Conservation (phyloP, 202 grass and related monocot species). For the Musa balbisiana region DNA sequence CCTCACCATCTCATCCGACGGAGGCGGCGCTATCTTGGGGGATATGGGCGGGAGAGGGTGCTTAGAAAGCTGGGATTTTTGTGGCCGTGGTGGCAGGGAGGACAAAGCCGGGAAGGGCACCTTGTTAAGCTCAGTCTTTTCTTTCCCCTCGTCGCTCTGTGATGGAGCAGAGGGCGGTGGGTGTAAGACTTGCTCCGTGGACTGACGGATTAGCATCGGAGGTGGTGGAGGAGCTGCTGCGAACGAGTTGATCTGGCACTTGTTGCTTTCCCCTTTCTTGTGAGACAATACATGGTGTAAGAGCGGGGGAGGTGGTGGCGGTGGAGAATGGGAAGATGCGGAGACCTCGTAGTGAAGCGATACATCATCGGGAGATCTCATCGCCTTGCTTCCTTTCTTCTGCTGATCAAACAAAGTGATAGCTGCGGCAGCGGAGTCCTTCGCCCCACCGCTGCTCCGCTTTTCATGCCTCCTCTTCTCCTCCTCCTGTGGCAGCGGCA, state of each 20-base stretch:
- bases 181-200: neutral
- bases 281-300: constrained; percentile 48
- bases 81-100: constrained; percentile 3
- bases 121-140: no score
- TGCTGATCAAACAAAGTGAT: constrained; percentile 68
- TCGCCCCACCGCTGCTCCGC: constrained; percentile 49
- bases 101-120: constrained; percentile 10
- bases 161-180: neutral
- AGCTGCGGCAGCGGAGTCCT: constrained; percentile 59
- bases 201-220: neutral
- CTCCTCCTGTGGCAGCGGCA: neutral
- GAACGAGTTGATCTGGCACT: constrained; percentile 52
- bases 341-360: constrained; percentile 13
- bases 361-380: constrained; percentile 29
- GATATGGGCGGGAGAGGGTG: constrained; percentile 44
- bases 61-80: constrained; percentile 26
- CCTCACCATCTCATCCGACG: no score
- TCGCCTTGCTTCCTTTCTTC: constrained; percentile 64
- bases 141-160: no score
- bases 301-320: constrained; percentile 14
- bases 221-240: constrained; percentile 22
- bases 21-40: constrained; percentile 6
- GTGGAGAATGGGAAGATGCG: constrained; percentile 26
- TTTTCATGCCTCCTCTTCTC: constrained; percentile 62
- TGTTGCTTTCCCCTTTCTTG: constrained; percentile 62